Conservation (phyloP, 345 rosid species). For the Euphorbia pulcherrima region DNA sequence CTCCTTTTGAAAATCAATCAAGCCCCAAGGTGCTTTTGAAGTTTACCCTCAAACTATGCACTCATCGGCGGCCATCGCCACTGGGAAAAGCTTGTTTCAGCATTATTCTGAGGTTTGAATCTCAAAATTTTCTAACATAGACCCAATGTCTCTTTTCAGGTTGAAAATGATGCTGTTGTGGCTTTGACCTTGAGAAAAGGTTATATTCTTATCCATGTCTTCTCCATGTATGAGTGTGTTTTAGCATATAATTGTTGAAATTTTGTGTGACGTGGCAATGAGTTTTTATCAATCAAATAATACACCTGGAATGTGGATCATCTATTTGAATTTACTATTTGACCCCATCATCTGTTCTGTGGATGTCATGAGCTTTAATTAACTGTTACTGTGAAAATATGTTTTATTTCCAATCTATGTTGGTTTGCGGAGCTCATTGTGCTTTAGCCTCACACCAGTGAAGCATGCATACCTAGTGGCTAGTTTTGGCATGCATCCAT, state of each 20-base stretch:
- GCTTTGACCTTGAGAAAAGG: conserved; percentile 90
- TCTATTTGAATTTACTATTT: background rate
- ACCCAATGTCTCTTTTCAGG: conserved; percentile 44
- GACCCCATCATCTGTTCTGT: background rate
- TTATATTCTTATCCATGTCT: conserved; percentile 25
- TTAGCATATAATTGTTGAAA: background rate
- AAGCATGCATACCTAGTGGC: background rate
- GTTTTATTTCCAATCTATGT: background rate
- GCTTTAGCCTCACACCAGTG: background rate
- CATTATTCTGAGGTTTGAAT: background rate
- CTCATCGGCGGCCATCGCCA: no score
- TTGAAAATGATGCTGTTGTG: conserved; percentile 91
- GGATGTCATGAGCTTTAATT: background rate
- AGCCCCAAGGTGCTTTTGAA: no score
- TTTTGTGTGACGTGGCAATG: background rate
- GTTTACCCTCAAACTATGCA: no score
- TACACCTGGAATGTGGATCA: background rate
- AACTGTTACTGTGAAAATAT: background rate
- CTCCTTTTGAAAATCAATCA: no score
- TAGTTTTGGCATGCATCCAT: no score
- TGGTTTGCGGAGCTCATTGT: background rate
- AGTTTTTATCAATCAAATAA: background rate
- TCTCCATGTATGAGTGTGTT: background rate
- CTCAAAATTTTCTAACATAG: background rate
- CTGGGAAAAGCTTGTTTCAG: background rate